Conservation (phyloP, 192 early-diverging fungal genomes). For the Obelidium mucronatum region DNA sequence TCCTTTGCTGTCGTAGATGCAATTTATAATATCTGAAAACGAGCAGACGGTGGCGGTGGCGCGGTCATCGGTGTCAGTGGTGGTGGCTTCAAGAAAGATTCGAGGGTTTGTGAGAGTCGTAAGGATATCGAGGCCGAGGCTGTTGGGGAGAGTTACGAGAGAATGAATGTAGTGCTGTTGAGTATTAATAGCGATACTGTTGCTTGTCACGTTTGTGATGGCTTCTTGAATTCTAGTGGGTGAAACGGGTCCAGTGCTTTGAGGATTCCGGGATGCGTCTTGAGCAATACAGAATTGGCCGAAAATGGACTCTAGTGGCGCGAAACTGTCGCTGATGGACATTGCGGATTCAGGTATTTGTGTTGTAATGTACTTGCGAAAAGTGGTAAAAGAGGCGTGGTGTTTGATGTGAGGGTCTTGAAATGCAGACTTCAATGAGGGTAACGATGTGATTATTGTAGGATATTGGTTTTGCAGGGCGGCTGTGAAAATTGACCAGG, state of each 20-base stretch:
- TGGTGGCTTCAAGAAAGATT: neutral
- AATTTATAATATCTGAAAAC: slow-evolving; percentile 9
- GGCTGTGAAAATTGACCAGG: slow-evolving; percentile 2
- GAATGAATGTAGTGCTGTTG: neutral
- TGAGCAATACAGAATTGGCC: slow-evolving; percentile 14
- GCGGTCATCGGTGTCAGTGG: neutral
- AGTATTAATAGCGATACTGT: neutral
- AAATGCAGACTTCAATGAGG: slow-evolving; percentile 10
- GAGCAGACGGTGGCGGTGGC: too few relatives aligned
- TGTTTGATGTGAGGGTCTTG: neutral
- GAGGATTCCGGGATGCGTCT: slow-evolving; percentile 3
- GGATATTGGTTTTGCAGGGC: neutral
- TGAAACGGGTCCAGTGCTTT: slow-evolving; percentile 17
- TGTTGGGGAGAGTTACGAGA: slow-evolving; percentile 4
- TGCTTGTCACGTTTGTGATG: neutral
- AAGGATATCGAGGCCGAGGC: slow-evolving; percentile 24
- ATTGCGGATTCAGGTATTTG: slow-evolving; percentile 6
- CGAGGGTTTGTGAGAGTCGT: slow-evolving; percentile 25
- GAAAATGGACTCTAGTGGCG: slow-evolving; percentile 8
- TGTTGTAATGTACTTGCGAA: neutral
- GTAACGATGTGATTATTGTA: slow-evolving; percentile 10
- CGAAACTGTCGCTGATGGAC: neutral
- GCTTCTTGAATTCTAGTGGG: neutral
- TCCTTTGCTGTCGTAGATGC: slow-evolving; percentile 17
- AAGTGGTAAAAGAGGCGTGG: neutral